Evolutionary conservation across 2,329 filamentous ascomycete genomes (phyloP).

Genomic region (Thermothelomyces thermophilus): DNA sequence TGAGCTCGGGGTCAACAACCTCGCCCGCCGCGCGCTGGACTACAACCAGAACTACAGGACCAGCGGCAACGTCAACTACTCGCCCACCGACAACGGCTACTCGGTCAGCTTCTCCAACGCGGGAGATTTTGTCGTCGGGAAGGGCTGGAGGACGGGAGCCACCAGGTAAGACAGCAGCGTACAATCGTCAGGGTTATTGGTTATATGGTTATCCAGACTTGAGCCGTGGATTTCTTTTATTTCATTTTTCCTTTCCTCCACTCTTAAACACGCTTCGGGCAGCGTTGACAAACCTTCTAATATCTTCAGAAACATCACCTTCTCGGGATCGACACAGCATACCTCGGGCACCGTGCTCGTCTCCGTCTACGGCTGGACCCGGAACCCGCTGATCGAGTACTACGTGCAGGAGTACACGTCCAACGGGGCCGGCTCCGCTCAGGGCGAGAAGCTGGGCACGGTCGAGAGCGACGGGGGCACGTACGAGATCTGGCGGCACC

Average conservation of each 20-base stretch:
- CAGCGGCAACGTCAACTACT: constrained; percentile 32
- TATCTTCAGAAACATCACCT: constrained; percentile 30
- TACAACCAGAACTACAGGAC: constrained; percentile 39
- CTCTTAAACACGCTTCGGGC: too few relatives aligned
- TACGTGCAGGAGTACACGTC: constrained; percentile 34
- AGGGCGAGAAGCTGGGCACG: constrained; percentile 29
- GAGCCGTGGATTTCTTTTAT: too few relatives aligned
- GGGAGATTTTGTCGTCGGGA: constrained; percentile 51
- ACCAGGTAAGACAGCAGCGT: constrained; percentile 34
- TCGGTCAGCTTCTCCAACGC: constrained; percentile 37
- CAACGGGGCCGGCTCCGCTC: constrained; percentile 27
- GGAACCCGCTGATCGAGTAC: constrained; percentile 34
- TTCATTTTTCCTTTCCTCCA: too few relatives aligned
- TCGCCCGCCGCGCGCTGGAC: constrained; percentile 28
- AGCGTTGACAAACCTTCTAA: too few relatives aligned
- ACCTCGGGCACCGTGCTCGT: constrained; percentile 29
- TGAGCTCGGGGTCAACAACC: constrained; percentile 13
- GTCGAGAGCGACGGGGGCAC: constrained; percentile 30
- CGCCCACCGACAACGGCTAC: constrained; percentile 31
- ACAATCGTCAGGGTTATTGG: neutral
- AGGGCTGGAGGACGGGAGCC: constrained; percentile 51
- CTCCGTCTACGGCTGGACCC: constrained; percentile 35
- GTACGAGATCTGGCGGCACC: constrained; percentile 33
- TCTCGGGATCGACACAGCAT: constrained; percentile 23
- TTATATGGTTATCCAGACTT: neutral